Conservation (phyloP, 495 filamentous ascomycete species). For the Chaetomium cochliodes region DNA sequence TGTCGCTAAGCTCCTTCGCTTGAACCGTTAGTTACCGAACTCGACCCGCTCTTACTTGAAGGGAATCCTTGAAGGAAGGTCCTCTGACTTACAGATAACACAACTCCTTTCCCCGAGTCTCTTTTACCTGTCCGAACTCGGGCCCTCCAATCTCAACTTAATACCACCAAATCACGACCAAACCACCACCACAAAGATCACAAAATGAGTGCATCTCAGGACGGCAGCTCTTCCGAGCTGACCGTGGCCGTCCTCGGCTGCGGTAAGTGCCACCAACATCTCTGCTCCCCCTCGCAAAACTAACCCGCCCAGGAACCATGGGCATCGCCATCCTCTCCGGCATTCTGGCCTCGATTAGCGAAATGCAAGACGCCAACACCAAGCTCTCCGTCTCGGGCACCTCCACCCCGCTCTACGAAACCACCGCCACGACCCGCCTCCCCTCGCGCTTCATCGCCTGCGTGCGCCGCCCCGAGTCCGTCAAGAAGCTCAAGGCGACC, state of each 20-base stretch:
- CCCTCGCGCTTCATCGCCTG: constrained; percentile 75
- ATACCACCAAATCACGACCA: constrained; percentile 15
- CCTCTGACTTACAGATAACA: constrained; percentile 11
- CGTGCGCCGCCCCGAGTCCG: constrained; percentile 62
- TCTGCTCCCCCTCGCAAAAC: background rate
- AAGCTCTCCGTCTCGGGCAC: constrained; percentile 46
- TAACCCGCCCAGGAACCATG: constrained; percentile 61
- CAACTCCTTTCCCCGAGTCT: background rate
- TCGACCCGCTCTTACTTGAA: background rate
- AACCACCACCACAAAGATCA: constrained; percentile 6
- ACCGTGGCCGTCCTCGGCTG: constrained; percentile 72
- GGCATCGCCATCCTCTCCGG: constrained; percentile 81
- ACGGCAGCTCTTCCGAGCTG: constrained; percentile 46
- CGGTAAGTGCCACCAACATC: constrained; percentile 53
- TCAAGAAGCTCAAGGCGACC: constrained; percentile 58
- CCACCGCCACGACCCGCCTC: constrained; percentile 55
- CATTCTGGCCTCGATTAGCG: constrained; percentile 64
- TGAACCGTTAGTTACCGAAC: constrained; percentile 9
- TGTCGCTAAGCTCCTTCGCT: background rate
- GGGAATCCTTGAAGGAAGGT: too few species aligned
- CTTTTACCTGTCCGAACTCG: constrained; percentile 5
- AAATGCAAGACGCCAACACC: constrained; percentile 39
- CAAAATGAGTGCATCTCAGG: constrained; percentile 25
- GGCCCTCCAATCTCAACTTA: background rate
- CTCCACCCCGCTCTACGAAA: constrained; percentile 51